Percentiles rank a stretch among this genome's conserved stretches.
These are phyloP conservation scores for Diaporthe citriasiana DNA, from an alignment of 2,329 filamentous ascomycete genomes.

Conservation along the genomic window DNA sequence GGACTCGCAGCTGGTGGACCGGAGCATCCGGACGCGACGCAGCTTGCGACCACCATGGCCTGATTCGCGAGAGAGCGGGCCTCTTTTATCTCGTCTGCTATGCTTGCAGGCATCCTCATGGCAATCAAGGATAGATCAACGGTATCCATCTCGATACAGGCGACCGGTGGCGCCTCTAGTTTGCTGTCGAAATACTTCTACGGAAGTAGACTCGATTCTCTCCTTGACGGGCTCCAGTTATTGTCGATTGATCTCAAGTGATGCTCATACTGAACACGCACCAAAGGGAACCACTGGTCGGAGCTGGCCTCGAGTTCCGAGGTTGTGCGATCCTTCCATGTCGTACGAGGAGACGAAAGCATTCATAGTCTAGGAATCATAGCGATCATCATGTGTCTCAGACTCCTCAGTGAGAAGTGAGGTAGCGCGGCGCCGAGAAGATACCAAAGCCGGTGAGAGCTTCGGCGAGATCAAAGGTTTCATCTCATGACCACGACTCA, in stretches of 20 bases:
- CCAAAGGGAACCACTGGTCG: background rate
- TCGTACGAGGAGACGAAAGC: background rate
- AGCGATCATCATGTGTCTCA: background rate
- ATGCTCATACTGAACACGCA: background rate
- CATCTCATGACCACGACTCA: background rate
- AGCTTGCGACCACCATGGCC: background rate
- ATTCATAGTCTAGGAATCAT: background rate
- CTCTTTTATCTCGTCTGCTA: background rate
- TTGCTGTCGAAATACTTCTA: background rate
- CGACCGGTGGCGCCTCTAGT: background rate
- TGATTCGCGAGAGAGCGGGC: background rate
- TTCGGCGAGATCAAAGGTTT: background rate
- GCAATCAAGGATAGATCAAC: background rate
- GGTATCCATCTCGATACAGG: background rate
- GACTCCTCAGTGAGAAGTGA: background rate
- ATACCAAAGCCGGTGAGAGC: background rate
- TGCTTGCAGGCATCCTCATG: background rate
- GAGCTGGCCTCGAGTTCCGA: background rate
- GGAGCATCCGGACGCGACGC: background rate
- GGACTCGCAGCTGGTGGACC: background rate
- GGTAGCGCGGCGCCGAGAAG: background rate
- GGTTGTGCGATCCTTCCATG: constrained; percentile 5
- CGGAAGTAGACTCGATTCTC: background rate
- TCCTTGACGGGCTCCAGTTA: too few species aligned
- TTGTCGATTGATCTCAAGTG: background rate